phyloP scores from a whole-genome alignment of 2,329 filamentous ascomycete genomes.

The Xylariaceae sp. region DNA sequence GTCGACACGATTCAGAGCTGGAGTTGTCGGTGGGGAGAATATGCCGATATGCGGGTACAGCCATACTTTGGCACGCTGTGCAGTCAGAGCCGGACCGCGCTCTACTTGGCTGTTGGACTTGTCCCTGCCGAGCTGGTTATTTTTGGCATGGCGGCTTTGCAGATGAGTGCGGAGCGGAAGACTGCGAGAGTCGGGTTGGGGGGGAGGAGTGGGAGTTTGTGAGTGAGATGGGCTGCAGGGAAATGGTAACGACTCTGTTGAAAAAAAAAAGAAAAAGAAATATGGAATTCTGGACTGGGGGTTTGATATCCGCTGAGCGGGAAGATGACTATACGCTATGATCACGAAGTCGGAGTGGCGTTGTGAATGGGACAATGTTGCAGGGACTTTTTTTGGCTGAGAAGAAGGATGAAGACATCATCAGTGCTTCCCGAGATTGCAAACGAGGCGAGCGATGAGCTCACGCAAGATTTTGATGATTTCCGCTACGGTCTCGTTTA shows the following conservation, averaged over 20 bases:
- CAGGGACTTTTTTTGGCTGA: not conserved
- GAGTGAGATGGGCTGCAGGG: not conserved
- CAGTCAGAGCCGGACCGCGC: slow-evolving; percentile 47
- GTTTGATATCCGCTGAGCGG: not conserved
- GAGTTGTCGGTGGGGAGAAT: slow-evolving; percentile 57
- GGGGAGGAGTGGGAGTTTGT: slow-evolving; percentile 27
- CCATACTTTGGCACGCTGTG: slow-evolving; percentile 55
- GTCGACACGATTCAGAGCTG: slow-evolving; percentile 55
- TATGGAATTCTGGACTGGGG: not conserved
- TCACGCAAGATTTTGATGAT: not conserved
- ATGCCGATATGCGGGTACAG: slow-evolving; percentile 45
- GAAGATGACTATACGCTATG: too few relatives aligned
- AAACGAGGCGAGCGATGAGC: slow-evolving; percentile 3
- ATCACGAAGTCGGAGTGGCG: not conserved
- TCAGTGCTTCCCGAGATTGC: not conserved
- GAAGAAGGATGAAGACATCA: not conserved
- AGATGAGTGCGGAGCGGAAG: slow-evolving; percentile 41
- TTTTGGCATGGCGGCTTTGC: slow-evolving; percentile 42
- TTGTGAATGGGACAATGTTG: not conserved
- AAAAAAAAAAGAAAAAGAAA: too few relatives aligned
- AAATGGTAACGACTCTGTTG: not conserved
- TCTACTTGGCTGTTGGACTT: slow-evolving; percentile 51
- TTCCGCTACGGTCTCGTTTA: not conserved
- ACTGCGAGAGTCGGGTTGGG: slow-evolving; percentile 13
- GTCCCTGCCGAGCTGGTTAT: slow-evolving; percentile 51